phyloP scores from a whole-genome alignment of 1,284 basidiomycete genomes.

The Tausonia pullulans region DNA sequence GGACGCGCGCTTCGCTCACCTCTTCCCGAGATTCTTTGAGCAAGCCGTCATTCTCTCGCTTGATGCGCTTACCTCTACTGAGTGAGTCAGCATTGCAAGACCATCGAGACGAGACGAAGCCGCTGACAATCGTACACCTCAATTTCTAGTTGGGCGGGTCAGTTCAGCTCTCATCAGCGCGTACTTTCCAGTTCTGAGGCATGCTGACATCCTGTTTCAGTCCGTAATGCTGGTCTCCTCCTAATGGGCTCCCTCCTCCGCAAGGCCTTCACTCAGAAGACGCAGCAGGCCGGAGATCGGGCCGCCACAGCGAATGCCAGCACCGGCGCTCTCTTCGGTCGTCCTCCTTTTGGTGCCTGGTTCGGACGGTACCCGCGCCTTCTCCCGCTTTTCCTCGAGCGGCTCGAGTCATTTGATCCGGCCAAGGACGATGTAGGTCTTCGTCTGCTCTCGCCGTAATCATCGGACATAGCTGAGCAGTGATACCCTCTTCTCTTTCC shows the following conservation, averaged over 20 bases:
- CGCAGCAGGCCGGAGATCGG: not conserved
- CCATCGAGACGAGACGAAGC: too few species aligned
- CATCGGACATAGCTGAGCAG: too few species aligned
- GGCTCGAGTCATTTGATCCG: not conserved
- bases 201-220: not conserved
- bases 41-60: constrained; percentile 1
- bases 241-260: constrained; percentile 3
- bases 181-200: too few species aligned
- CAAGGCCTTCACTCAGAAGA: constrained; percentile 1
- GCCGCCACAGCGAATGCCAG: too few species aligned
- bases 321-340: too few species aligned
- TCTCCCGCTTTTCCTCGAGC: constrained; percentile 1
- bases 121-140: too few species aligned
- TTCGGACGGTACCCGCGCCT: not conserved
- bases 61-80: not conserved
- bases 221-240: constrained; percentile 8
- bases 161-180: too few species aligned
- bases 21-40: not conserved
- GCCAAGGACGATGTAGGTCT: too few species aligned
- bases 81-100: not conserved
- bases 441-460: too few species aligned
- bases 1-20: not conserved
- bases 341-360: not conserved
- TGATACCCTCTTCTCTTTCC: not conserved
- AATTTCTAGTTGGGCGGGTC: too few species aligned